These are phyloP conservation scores for Fusarium udum DNA, from an alignment of 2,329 filamentous ascomycete genomes.

Conservation along the genomic window DNA sequence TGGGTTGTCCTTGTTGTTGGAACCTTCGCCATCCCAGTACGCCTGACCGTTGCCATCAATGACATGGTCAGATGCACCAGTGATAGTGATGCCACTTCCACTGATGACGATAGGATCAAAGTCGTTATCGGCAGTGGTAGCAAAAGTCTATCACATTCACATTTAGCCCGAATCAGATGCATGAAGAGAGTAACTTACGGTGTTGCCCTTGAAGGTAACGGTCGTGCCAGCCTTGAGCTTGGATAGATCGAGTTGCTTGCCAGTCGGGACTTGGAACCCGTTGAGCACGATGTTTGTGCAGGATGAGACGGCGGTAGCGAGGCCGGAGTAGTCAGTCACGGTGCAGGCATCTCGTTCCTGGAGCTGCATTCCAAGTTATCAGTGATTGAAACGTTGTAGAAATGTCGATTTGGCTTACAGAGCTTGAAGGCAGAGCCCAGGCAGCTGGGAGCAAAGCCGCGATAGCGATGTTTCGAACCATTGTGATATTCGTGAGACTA, in stretches of 20 bases:
- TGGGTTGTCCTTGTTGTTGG: conserved; percentile 7
- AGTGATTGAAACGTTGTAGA: fast-evolving
- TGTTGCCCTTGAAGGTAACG: background rate
- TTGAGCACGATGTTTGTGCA: conserved; percentile 20
- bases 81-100: conserved; percentile 17
- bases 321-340: background rate
- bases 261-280: conserved; percentile 17
- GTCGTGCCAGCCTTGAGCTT: background rate
- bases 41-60: conserved; percentile 8
- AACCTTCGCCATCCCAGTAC: conserved; percentile 25
- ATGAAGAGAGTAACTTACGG: background rate
- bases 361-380: fast-evolving
- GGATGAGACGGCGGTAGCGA: background rate
- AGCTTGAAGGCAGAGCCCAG: background rate
- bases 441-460: background rate
- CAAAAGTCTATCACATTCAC: conserved; percentile 4
- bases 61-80: conserved; percentile 15
- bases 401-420: background rate
- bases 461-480: background rate
- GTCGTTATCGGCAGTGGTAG: background rate
- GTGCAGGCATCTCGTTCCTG: background rate
- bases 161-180: background rate
- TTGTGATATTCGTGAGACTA: background rate
- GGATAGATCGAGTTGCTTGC: conserved; percentile 4
- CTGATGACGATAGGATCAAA: conserved; percentile 9